These are phyloP conservation scores for Acacia pycnantha DNA, from an alignment of 331 rosid genomes.

Conservation along the genomic window DNA sequence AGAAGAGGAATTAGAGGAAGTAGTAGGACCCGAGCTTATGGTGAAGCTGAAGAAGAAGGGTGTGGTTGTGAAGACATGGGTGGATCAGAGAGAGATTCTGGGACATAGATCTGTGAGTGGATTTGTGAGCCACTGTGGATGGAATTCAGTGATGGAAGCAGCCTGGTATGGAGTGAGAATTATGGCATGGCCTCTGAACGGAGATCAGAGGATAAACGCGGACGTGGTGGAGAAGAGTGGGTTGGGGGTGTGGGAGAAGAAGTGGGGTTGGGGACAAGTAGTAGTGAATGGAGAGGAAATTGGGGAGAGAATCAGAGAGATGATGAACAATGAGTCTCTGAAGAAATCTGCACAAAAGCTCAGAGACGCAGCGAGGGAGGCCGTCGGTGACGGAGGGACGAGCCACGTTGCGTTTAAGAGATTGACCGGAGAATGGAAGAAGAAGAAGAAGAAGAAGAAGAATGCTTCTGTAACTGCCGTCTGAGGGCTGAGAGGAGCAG, in stretches of 20 bases:
- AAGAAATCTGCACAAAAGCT: conserved; percentile 24
- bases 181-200: conserved; percentile 58
- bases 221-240: conserved; percentile 44
- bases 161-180: conserved; percentile 47
- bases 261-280: conserved; percentile 53
- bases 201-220: conserved; percentile 66
- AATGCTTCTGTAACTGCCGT: neutral
- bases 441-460: conserved; percentile 18
- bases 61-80: conserved; percentile 58
- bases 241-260: conserved; percentile 51
- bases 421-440: conserved; percentile 35
- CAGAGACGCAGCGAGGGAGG: conserved; percentile 38
- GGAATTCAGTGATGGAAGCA: conserved; percentile 62
- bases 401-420: conserved; percentile 23
- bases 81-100: conserved; percentile 49
- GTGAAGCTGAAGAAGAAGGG: conserved; percentile 41
- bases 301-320: conserved; percentile 46
- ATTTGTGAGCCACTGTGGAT: conserved; percentile 70
- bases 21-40: conserved; percentile 45
- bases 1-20: conserved; percentile 31
- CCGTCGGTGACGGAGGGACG: conserved; percentile 39
- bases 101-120: conserved; percentile 52
- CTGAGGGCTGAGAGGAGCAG: neutral
- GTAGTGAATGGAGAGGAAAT: conserved; percentile 55
- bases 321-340: conserved; percentile 47